Percentiles rank a stretch among this genome's conserved stretches.
phyloP scores from a whole-genome alignment of 805 yeast species.

The Candida ipomoeae region DNA sequence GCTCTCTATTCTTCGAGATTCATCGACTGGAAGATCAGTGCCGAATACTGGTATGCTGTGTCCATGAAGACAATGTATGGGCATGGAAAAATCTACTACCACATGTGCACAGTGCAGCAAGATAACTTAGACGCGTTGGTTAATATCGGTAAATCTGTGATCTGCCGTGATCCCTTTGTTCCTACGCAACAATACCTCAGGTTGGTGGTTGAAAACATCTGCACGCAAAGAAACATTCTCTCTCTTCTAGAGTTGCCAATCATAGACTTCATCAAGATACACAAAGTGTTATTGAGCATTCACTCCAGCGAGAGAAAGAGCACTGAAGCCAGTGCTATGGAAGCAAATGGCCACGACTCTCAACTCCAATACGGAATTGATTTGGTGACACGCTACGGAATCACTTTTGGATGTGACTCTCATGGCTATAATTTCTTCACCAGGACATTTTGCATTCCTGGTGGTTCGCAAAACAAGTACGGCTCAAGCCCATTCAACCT shows the following conservation, averaged over 20 bases:
- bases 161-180: conserved; percentile 77
- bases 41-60: conserved; percentile 77
- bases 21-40: conserved; percentile 81
- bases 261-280: conserved; percentile 61
- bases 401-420: conserved; percentile 64
- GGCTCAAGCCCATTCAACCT: conserved; percentile 17
- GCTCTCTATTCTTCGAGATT: conserved; percentile 74
- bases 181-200: conserved; percentile 77
- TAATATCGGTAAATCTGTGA: conserved; percentile 72
- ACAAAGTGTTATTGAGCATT: conserved; percentile 63
- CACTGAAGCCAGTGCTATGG: conserved; percentile 3
- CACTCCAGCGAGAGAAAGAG: conserved; percentile 8
- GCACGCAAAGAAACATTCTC: conserved; percentile 57
- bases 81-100: conserved; percentile 82
- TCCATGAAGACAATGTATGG: conserved; percentile 74
- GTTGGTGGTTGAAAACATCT: conserved; percentile 74
- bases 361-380: conserved; percentile 53
- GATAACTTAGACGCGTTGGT: conserved; percentile 73
- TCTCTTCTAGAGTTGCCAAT: conserved; percentile 57
- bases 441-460: conserved; percentile 33
- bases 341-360: conserved; percentile 34
- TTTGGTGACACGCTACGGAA: conserved; percentile 59
- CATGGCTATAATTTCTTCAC: conserved; percentile 62
- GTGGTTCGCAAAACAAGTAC: conserved; percentile 27
- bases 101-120: conserved; percentile 82